Evolutionary conservation across 1,284 basidiomycete species (phyloP), one percentile per base, ranked within the genome.

Genomic region (Apiotrichum porosum): DNA sequence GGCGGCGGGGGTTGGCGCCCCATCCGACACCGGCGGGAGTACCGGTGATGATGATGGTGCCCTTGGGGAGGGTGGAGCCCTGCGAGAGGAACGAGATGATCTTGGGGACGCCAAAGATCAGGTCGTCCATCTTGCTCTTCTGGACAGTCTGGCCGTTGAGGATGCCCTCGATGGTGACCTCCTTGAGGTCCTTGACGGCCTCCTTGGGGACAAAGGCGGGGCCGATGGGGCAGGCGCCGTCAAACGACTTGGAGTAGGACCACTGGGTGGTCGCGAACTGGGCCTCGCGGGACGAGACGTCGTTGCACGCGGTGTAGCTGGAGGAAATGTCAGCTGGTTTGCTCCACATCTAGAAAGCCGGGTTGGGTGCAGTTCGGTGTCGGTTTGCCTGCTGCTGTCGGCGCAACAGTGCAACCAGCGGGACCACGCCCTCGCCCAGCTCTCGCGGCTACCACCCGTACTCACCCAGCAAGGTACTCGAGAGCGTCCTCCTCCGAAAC

Each of bases 51-150:
- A 92, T 86, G 53, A 92, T 75, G 0, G 84, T 83, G 1, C 90
- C 91, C 0, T 86, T 81, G 52, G 83, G 80, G 21, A 95, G 81
- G 0, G 90, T 94, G 4, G 88, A 89, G 1, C 85, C 89, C 64
- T 88, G 84, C 0, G 87, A 89, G 30, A 92, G 79, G 77, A 83
- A 86, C 0, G 87, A 78, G 49, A 77, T 63, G 54, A 75, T 71
- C 46, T 72, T 66, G 18, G 72, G 72, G 17, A 74, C 60, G 8
- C 62, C 58, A 50, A 76, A 76, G 60, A 75, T 75, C 23, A 75
- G 54, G 47, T 75, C 73, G 54, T 67, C 63, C 9, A 72, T 51
- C 9, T 54, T 53, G 43, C 63, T 64, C 24, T 70, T 56, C 54
- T 76, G 73, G 15, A 75, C 65, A 3, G 62, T 52, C 23, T 65